Base-by-base conservation (phyloP, 345 rosid species). In the Aethionema arabicum region DNA sequence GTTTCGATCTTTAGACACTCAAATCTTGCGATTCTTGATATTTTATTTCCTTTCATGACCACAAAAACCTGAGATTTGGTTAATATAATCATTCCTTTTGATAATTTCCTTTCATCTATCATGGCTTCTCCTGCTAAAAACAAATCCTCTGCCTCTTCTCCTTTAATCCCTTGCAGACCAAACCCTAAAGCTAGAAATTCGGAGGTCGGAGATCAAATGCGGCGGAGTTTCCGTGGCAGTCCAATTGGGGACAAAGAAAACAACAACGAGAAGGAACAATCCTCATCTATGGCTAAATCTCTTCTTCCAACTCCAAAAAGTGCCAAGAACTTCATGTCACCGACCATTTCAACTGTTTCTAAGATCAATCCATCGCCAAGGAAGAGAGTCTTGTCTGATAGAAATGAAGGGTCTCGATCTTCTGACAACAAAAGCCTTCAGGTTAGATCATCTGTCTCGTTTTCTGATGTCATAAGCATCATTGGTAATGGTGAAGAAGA, bases 241-340 rank as follows among this genome's bases (percentile, higher is more conserved):
- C 88, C 90, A 3, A 77, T 87, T 59, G 86, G 74, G 58, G 89
- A 83, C 39, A 91, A 86, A 48, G 96, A 91, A 60, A 91, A 84
- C 21, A 72, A 78, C 53, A 45, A 33, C 1, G 61, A 51, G 15
- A 67, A 65, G 41, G 80, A 79, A 35, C 76, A 41, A 10, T 46
- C 53, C 63, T 21, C 57, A 8, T 80, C 77, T 63, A 51, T 72
- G 6, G 65, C 49, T 5, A 79, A 72, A 50, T 63, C 76, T 21
- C 27, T 21, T 32, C 62, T 61, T 35, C 80, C 86, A 36, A 80
- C 75, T n/a, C 63, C 74, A 5, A 91, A 73, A 63, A 67, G 79
- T 47, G 46, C 78, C 11, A 88, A 80, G 81, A 76, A 84, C 69
- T 91, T 91, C 76, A 91, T 84, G 98, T 85, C 95, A 15, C 95